Evolutionary conservation across 257 asterid genomes (phyloP).

Genomic region (Schizonepeta tenuifolia): DNA sequence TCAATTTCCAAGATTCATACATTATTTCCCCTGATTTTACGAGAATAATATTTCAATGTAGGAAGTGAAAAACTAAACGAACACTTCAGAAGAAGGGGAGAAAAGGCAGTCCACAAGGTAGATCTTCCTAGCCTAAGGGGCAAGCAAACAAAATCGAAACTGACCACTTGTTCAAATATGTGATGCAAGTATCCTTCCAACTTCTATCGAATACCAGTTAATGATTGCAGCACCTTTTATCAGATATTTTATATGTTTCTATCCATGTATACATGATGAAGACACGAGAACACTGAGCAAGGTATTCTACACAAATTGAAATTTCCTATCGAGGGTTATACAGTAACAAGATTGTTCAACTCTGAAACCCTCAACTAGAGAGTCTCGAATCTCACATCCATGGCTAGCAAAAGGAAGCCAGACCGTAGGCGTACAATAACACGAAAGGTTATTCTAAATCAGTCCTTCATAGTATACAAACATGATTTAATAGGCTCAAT

Average conservation of each 20-base stretch:
- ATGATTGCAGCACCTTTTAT: neutral
- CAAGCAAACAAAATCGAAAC: neutral
- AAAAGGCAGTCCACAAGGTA: neutral
- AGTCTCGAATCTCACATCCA: conserved; percentile 9
- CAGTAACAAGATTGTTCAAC: neutral
- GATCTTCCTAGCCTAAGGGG: neutral
- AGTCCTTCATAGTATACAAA: neutral
- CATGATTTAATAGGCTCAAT: neutral
- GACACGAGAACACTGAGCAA: neutral
- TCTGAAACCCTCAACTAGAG: conserved; percentile 6
- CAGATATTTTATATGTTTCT: conserved; percentile 7
- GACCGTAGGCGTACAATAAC: neutral
- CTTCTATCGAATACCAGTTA: neutral
- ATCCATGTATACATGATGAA: neutral
- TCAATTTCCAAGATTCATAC: too few species aligned
- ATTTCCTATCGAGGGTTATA: neutral
- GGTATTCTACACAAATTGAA: neutral
- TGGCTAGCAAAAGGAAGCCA: conserved; percentile 4
- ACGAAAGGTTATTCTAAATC: neutral
- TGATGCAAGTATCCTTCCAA: neutral
- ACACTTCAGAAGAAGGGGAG: neutral
- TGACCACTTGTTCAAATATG: neutral
- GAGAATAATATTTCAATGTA: neutral
- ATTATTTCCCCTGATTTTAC: neutral
- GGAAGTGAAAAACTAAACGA: neutral